phyloP scores from a whole-genome alignment of 140 eudicot species.

The Stevia rebaudiana region DNA sequence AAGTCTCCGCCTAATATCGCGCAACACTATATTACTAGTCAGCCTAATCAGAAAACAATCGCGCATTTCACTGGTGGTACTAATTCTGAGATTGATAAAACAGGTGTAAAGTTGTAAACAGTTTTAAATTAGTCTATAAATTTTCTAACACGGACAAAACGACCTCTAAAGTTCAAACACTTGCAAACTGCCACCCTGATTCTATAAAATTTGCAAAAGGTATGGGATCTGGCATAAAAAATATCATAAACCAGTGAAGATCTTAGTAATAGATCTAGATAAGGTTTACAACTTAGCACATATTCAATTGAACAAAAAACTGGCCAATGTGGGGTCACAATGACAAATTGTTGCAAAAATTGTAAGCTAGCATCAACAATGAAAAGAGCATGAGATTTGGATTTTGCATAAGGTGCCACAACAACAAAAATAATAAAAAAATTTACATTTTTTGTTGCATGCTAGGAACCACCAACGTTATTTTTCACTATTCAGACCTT shows the following conservation, averaged over 20 bases:
- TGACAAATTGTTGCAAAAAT: not conserved
- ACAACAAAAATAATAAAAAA: not conserved
- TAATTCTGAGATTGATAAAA: not conserved
- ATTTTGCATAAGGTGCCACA: not conserved
- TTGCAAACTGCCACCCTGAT: not conserved
- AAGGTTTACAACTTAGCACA: not conserved
- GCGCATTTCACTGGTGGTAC: not conserved
- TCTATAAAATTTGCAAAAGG: not conserved
- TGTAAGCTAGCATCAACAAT: not conserved
- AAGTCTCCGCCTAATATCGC: too few species aligned
- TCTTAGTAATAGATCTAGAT: not conserved
- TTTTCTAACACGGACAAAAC: not conserved
- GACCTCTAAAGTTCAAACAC: not conserved
- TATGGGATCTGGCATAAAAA: not conserved
- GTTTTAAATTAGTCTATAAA: not conserved
- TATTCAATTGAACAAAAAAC: not conserved
- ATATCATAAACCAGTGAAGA: not conserved
- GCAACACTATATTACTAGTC: not conserved
- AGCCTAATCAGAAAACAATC: not conserved
- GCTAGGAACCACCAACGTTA: not conserved
- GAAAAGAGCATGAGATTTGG: not conserved
- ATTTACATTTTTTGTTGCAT: not conserved
- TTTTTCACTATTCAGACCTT: not conserved
- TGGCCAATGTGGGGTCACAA: not conserved
- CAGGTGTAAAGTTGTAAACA: not conserved